Evolutionary conservation across 2,329 filamentous ascomycete species (phyloP).

Genomic region (Lachnellula arida): DNA sequence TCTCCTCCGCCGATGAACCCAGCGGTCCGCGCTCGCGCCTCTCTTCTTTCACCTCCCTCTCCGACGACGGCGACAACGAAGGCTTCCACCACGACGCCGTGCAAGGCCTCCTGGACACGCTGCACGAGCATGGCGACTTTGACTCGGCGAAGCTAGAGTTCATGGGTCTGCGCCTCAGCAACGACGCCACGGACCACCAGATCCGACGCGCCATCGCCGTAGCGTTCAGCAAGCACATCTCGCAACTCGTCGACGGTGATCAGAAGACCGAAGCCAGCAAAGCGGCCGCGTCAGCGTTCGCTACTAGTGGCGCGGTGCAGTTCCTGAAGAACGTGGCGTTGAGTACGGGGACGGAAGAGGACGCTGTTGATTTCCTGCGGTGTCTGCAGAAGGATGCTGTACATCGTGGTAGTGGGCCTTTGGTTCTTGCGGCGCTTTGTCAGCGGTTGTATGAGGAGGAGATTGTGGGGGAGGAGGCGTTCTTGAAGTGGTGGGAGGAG

Average conservation of each 20-base stretch:
- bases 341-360: constrained; percentile 56
- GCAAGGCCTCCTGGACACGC: constrained; percentile 77
- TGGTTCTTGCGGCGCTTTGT: constrained; percentile 69
- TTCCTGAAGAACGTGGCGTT: constrained; percentile 58
- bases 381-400: constrained; percentile 76
- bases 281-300: constrained; percentile 59
- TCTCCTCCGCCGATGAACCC: constrained; percentile 36
- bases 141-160: constrained; percentile 83
- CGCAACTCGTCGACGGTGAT: constrained; percentile 59
- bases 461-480: constrained; percentile 82
- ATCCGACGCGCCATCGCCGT: constrained; percentile 82
- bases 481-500: constrained; percentile 85
- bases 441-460: constrained; percentile 85
- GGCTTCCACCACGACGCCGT: constrained; percentile 87
- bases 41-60: constrained; percentile 68
- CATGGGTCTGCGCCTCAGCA: constrained; percentile 84
- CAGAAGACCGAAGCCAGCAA: constrained; percentile 52
- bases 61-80: constrained; percentile 54
- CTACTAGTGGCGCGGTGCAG: constrained; percentile 47
- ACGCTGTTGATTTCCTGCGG: constrained; percentile 82
- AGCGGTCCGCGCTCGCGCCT: constrained; percentile 49
- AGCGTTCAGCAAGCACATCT: constrained; percentile 77
- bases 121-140: constrained; percentile 74
- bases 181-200: constrained; percentile 83
- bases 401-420: constrained; percentile 57